Evolutionary conservation across 306 rosid genomes (phyloP).

Genomic region (Calophaca sinica): DNA sequence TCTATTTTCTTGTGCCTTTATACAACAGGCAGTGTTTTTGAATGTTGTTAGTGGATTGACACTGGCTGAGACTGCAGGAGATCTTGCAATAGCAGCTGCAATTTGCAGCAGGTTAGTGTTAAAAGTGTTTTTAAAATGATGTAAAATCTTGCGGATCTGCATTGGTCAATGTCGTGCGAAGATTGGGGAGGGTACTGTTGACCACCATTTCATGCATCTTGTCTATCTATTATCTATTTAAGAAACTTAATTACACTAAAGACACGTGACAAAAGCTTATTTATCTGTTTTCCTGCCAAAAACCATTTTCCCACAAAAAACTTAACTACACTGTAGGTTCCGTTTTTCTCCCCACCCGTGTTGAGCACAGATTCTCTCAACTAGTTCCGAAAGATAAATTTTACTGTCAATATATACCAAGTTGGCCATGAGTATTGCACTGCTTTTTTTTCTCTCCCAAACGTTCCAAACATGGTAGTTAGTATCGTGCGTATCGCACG

Average conservation of each 20-base stretch:
- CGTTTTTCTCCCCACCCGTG: too few species aligned
- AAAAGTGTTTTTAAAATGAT: neutral
- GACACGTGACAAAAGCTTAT: too few species aligned
- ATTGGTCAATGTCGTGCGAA: neutral
- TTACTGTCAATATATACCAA: neutral
- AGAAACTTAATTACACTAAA: too few species aligned
- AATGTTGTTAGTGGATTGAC: conserved; percentile 86
- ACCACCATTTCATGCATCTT: neutral
- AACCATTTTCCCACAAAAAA: too few species aligned
- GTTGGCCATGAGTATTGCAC: conserved; percentile 6
- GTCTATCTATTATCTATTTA: too few species aligned
- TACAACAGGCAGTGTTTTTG: conserved; percentile 70
- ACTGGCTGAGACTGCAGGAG: conserved; percentile 88
- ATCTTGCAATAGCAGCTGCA: conserved; percentile 94
- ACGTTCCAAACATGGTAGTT: too few species aligned
- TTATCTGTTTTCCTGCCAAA: too few species aligned
- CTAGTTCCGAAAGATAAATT: neutral
- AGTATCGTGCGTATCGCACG: too few species aligned
- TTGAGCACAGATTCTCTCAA: too few species aligned
- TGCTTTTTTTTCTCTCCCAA: neutral
- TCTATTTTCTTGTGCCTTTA: conserved; percentile 24
- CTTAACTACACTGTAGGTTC: too few species aligned
- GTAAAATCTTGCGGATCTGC: conserved; percentile 15
- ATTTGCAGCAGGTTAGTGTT: conserved; percentile 90
- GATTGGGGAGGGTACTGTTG: conserved; percentile 1